Percentiles rank a stretch among this genome's conserved stretches.
These are phyloP conservation scores for Coniophora puteana DNA, from an alignment of 1,284 basidiomycete genomes.

Conservation along the genomic window DNA sequence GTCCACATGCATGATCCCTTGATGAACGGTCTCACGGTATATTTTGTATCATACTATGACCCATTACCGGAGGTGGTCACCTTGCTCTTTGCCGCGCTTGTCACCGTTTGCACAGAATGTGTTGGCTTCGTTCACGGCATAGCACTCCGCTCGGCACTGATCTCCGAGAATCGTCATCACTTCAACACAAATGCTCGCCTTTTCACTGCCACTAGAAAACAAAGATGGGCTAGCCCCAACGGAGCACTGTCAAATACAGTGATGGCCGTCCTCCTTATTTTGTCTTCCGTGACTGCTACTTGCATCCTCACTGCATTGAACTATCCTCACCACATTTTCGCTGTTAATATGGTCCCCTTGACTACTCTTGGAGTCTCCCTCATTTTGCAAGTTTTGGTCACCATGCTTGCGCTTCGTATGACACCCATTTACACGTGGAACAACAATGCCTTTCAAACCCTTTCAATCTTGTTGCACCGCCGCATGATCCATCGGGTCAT, in stretches of 20 bases:
- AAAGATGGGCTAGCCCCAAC: conserved; percentile 15
- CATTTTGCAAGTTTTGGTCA: conserved; percentile 18
- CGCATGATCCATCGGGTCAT: conserved; percentile 14
- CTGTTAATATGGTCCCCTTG: conserved; percentile 16
- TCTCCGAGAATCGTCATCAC: background rate
- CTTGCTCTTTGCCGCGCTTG: background rate
- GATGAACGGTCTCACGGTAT: no score
- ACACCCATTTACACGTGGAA: conserved; percentile 28
- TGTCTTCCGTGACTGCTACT: conserved; percentile 16
- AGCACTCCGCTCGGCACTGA: conserved; percentile 1
- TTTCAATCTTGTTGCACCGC: conserved; percentile 26
- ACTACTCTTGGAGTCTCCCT: conserved; percentile 22
- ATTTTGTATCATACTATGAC: no score
- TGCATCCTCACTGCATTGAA: conserved; percentile 15
- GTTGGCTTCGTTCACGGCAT: conserved; percentile 4
- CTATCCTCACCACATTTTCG: background rate
- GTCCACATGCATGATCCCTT: no score
- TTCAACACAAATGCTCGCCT: conserved; percentile 4
- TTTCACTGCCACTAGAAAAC: background rate
- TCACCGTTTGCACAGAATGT: conserved; percentile 2
- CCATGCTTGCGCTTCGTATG: conserved; percentile 16
- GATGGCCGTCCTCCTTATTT: conserved; percentile 26
- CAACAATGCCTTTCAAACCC: conserved; percentile 27
- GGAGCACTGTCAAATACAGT: conserved; percentile 19
- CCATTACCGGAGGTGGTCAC: background rate